These are phyloP conservation scores for Xylariaceae sp. DNA, from an alignment of 2,329 filamentous ascomycete genomes.

Conservation along the genomic window DNA sequence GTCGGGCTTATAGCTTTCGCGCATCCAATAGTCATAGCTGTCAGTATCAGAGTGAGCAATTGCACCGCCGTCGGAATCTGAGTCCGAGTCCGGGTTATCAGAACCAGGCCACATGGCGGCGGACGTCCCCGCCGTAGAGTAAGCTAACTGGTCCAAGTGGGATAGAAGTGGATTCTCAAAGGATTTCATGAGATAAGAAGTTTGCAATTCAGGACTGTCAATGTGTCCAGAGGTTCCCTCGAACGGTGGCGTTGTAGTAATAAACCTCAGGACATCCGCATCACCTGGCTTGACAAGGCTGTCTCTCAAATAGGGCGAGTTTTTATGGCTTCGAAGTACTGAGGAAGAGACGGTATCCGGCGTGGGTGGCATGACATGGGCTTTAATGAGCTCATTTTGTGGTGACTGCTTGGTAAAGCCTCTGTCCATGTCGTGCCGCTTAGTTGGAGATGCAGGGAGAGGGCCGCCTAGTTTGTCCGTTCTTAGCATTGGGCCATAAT, in stretches of 20 bases:
- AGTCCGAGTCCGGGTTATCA: conserved; percentile 42
- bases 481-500: conserved; percentile 45
- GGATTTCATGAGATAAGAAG: conserved; percentile 12
- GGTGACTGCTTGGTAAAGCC: conserved; percentile 45
- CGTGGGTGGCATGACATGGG: conserved; percentile 49
- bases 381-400: conserved; percentile 36
- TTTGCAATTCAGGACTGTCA: conserved; percentile 23
- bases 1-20: conserved; percentile 44
- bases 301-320: conserved; percentile 25
- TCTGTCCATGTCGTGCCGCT: conserved; percentile 44
- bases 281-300: conserved; percentile 21
- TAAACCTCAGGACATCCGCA: conserved; percentile 16
- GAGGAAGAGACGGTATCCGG: conserved; percentile 56
- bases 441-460: conserved; percentile 23
- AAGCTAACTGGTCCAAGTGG: conserved; percentile 27
- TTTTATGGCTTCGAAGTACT: conserved; percentile 36
- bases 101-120: conserved; percentile 36
- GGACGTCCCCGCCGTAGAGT: conserved; percentile 43
- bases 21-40: conserved; percentile 54
- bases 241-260: conserved; percentile 18
- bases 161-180: conserved; percentile 28
- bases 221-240: conserved; percentile 28
- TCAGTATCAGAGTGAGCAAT: conserved; percentile 37
- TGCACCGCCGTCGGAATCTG: conserved; percentile 39
- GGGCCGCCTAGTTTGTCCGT: conserved; percentile 40